Evolutionary conservation across 305 asterid genomes (phyloP), one percentile per base, ranked within the genome.

Genomic region (Fraxinus angustifolia): DNA sequence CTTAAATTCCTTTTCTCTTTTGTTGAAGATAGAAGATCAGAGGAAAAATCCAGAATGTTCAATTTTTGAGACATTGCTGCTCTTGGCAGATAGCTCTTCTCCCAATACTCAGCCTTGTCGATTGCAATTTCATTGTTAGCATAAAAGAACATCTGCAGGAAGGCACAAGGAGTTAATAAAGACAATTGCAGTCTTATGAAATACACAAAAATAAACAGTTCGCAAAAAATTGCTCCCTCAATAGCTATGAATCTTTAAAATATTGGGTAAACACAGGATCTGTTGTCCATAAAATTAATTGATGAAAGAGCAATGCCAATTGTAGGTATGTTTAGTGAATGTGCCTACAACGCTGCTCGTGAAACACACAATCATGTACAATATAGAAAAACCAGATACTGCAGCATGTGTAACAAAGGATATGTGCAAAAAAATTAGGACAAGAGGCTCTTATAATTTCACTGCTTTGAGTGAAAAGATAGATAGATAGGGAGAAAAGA

Each of bases 71-170:
- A 79, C 82, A 82, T 82, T 80, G 89, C 79, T 68, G 87, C 82
- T 85, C 97, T 89, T 28, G 83, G 93, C 84, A 87, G 87, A 85
- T 91, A 94, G 92, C 99, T 94, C 88, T 92, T 92, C 90, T 93
- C 99, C 99, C 99, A 96, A 87, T 94, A 96, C 82, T 94, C 99
- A 83, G 97, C 91, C 87, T 93, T 95, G 58, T 92, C 94, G 85
- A 96, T 93, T 40, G 95, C 85, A 85, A 94, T 90, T 81, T 48
- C 86, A 87, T 88, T 90, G 86, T 94, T 96, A 73, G 93, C 91
- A 83, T 85, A 89, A 86, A 96, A 96, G 87, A 94, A 96, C 94
- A 93, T 90, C 99, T 93, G 93, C 88, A 81, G 31, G 83, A 68
- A 83, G 38, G 72, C 79, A 84, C 34, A 75, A 58, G 76, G 75